Evolutionary conservation across 108 stramenopile species (phyloP), one percentile per base, ranked within the genome.

Genomic region (Cylindrotheca fusiformis): DNA sequence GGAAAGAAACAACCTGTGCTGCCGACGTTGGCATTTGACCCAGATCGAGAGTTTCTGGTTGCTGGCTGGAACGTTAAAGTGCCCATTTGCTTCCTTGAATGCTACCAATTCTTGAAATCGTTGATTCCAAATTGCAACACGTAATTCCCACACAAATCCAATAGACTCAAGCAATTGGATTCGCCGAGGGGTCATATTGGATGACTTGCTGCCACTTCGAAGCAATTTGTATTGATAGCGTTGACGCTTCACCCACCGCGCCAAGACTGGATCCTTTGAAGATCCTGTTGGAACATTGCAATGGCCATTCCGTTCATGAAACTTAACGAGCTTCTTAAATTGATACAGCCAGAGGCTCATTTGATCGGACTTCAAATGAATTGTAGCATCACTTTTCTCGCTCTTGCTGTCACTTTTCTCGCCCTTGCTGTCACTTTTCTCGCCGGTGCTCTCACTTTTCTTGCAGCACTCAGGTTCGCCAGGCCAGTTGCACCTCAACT

Each of bases 181-280:
- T n/a, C 75, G 63, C 36, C 71, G 69, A 25, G 32, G 21, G 19
- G 69, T 64, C 2, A 76, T 55, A n/a, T n/a, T n/a, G 10, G 57
- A 53, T 4, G 52, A 59, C 14, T 44, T 33, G 17, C 32, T 29
- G 0, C 69, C 69, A 17, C 52, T 53, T 27, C 18, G 23, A 51
- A 56, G 50, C 18, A 76, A 31, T n/a, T 61, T 60, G 69, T 71
- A 71, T 45, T 76, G 75, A n/a, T 63, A 45, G 1, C 74, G 54
- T 36, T 69, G 68, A 8, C 59, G 58, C 30, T 51, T 49, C 17
- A 69, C 68, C 74, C 74, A 75, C 10, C 45, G 63, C 27, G 54
- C 54, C 8, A 55, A 29, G 4, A 29, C 27, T 27, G 54, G 54
- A 23, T 23, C 14, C 24, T 26, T 6, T 27, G 10, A 10, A 10